Evolutionary conservation across 495 filamentous ascomycete genomes (phyloP).

Genomic region (Xylaria palmicola): DNA sequence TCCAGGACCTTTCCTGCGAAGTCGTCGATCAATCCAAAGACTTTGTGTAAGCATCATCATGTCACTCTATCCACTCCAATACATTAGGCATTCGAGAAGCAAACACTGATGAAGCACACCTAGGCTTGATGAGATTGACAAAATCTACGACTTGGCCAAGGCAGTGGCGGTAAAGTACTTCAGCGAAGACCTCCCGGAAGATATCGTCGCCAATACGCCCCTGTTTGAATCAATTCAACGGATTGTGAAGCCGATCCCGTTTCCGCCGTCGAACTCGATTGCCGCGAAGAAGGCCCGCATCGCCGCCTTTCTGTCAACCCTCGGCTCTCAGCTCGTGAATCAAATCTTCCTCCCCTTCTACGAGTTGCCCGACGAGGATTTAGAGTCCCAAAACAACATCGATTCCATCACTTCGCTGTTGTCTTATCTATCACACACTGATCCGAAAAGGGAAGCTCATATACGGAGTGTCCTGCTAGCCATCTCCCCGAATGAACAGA

Average conservation of each 20-base stretch:
- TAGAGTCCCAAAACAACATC: neutral
- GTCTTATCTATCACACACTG: neutral
- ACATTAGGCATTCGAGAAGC: neutral
- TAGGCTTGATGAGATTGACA: slow-evolving; percentile 5
- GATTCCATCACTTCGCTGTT: neutral
- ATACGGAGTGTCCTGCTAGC: slow-evolving; percentile 8
- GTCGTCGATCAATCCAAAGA: neutral
- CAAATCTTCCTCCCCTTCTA: slow-evolving; percentile 5
- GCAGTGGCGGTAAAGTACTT: neutral
- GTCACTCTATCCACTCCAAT: too few relatives aligned
- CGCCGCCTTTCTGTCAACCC: neutral
- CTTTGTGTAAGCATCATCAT: slow-evolving; percentile 1
- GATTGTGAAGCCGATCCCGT: neutral
- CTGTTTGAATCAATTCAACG: neutral
- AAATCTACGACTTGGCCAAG: slow-evolving; percentile 7
- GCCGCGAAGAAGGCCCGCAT: slow-evolving; percentile 3
- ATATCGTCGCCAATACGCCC: neutral
- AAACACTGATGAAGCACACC: neutral
- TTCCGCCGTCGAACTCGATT: neutral
- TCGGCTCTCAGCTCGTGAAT: slow-evolving; percentile 1
- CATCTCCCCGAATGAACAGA: neutral
- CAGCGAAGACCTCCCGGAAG: neutral
- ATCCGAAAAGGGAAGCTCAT: slow-evolving; percentile 3
- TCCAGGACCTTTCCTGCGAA: neutral
- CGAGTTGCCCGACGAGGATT: neutral